A percentile compares a stretch with the other conserved stretches of the same genome.
These are phyloP conservation scores for Candida railenensis DNA, from an alignment of 805 yeast genomes.

Conservation along the genomic window DNA sequence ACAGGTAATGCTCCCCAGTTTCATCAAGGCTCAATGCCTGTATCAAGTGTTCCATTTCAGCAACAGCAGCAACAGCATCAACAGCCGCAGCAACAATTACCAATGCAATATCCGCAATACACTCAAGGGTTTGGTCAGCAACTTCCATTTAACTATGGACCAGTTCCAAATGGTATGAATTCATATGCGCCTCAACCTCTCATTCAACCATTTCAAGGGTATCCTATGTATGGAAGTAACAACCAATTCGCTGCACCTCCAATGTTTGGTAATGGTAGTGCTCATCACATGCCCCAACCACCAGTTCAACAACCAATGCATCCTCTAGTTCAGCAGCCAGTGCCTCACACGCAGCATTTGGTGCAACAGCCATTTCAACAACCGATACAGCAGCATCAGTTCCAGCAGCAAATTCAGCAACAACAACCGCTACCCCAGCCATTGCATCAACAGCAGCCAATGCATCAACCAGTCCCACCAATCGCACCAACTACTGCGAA, in stretches of 20 bases:
- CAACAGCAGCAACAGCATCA: slow-evolving; percentile 3
- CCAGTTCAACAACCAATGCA: not conserved
- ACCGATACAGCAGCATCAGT: not conserved
- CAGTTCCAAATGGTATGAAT: not conserved
- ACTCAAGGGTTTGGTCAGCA: not conserved
- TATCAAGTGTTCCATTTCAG: slow-evolving; percentile 1
- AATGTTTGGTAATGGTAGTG: not conserved
- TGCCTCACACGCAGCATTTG: not conserved
- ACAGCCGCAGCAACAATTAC: slow-evolving; percentile 1
- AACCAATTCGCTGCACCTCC: not conserved
- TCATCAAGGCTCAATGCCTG: too few species aligned
- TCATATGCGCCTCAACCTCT: not conserved
- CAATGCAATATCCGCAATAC: not conserved
- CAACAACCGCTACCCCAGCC: slow-evolving; percentile 6
- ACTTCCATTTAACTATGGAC: not conserved
- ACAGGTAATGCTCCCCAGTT: too few species aligned
- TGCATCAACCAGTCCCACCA: slow-evolving; percentile 6
- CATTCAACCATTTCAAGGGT: not conserved
- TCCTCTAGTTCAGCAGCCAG: not conserved
- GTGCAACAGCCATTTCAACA: not conserved
- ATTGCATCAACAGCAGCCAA: slow-evolving; percentile 5
- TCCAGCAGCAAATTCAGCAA: slow-evolving; percentile 1
- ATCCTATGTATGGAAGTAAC: not conserved
- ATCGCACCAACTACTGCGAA: not conserved
- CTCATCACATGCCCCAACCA: not conserved